Base-by-base conservation (phyloP, 805 yeast species). In the Blastobotrys americana region DNA sequence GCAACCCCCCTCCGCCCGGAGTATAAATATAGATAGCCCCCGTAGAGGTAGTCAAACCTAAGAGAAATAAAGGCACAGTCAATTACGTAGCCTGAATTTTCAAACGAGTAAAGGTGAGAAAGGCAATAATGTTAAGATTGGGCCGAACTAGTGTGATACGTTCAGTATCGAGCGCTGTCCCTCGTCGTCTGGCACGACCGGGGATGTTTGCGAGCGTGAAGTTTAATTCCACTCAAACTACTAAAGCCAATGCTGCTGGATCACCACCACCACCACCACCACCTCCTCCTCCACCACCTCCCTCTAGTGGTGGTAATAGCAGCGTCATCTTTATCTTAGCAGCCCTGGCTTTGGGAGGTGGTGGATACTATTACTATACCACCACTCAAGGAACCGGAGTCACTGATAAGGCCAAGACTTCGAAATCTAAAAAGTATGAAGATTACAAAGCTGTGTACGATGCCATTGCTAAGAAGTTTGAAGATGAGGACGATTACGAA, bases 361-460 rank as follows among this genome's bases (percentile, higher is more conserved):
- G 56, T 35, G 58, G 48, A 35, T 60, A 60, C 57, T 61, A 53
- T 51, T 61, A 55, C 51, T 54, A 55, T 50, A 57, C 52, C 48
- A 61, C 67, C 6, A 54, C 58, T 42, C 55, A 61, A 34, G 57
- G 60, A 25, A 61, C 66, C 31, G 61, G 64, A 18, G 15, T 64
- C 22, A 59, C 64, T 17, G 54, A 64, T 15, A n/a, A n/a, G n/a
- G 51, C 63, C 3, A 59, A 66, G 3, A 57, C 63, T 13, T 60
- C 63, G 40, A 46, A 48, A 18, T 48, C 53, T 20, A 56, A 61
- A 34, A 53, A 66, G 3, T 63, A 57, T 42, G 68, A 70, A 9
- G 85, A 83, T 52, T 87, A 82, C 64, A 93, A 86, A 64, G 55
- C 75, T 47, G 76, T 87, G 41, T 85, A 85, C 66, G 83, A 84